These are phyloP conservation scores for Debaryomyces subglobosus DNA, from an alignment of 1,139 yeast genomes.

Conservation along the genomic window DNA sequence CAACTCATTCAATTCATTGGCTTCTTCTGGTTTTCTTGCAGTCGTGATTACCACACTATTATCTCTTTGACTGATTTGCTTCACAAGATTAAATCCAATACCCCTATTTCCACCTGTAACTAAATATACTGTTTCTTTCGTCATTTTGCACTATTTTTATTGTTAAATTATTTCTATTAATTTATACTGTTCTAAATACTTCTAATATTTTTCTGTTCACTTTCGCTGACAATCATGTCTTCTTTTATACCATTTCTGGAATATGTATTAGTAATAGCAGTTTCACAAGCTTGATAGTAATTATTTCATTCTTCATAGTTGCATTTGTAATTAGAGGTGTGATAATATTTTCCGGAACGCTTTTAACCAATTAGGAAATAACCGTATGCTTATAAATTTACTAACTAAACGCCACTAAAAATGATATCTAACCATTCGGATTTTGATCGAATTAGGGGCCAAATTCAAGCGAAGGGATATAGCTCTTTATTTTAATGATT, in stretches of 20 bases:
- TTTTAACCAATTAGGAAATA: neutral
- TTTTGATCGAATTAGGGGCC: neutral
- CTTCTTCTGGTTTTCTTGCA: slow-evolving; percentile 19
- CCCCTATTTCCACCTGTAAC: slow-evolving; percentile 28
- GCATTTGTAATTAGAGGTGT: neutral
- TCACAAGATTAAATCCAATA: slow-evolving; percentile 20
- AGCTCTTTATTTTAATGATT: too few species aligned
- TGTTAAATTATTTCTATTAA: too few species aligned
- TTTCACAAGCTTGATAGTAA: neutral
- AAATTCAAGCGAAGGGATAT: too few species aligned
- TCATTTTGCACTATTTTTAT: neutral
- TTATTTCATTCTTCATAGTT: neutral
- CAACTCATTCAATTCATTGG: slow-evolving; percentile 16
- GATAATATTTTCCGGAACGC: neutral
- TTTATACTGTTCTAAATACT: too few species aligned
- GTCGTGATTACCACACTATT: slow-evolving; percentile 19
- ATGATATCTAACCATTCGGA: neutral
- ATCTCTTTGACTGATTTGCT: slow-evolving; percentile 13
- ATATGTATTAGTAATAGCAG: neutral
- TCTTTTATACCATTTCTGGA: neutral
- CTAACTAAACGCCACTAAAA: neutral
- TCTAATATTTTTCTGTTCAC: slow-evolving; percentile 38
- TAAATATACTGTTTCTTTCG: slow-evolving; percentile 15
- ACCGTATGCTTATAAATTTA: neutral
- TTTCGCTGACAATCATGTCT: slow-evolving; percentile 5